Evolutionary conservation across 164 flowering plant species (phyloP).

Genomic region (Kalanchoe fedtschenkoi): DNA sequence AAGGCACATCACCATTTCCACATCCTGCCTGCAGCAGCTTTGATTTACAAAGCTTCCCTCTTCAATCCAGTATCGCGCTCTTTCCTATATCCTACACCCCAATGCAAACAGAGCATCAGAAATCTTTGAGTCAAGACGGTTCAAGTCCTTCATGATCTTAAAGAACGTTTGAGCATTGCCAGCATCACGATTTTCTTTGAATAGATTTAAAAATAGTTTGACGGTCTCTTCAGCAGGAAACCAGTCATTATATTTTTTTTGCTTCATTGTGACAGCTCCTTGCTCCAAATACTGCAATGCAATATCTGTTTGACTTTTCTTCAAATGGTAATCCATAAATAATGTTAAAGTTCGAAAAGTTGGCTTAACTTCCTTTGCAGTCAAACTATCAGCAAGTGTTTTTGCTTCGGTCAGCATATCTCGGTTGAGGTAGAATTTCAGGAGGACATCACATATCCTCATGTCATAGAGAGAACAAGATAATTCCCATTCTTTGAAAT

Average conservation of each 20-base stretch:
- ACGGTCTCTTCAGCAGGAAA: conserved; percentile 14
- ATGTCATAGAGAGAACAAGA: conserved; percentile 19
- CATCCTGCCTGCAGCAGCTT: neutral
- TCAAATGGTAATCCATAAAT: conserved; percentile 20
- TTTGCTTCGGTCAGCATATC: conserved; percentile 26
- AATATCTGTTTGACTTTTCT: conserved; percentile 16
- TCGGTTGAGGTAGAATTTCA: conserved; percentile 20
- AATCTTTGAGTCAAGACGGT: conserved; percentile 10
- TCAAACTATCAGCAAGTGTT: conserved; percentile 13
- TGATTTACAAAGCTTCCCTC: neutral
- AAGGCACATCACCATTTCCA: too few relatives aligned
- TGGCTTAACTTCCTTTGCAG: conserved; percentile 11
- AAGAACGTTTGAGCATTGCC: conserved; percentile 17
- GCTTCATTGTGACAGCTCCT: conserved; percentile 12
- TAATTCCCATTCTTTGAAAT: conserved; percentile 33
- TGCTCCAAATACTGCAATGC: conserved; percentile 22
- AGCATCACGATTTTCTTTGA: conserved; percentile 19
- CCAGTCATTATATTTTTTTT: conserved; percentile 7
- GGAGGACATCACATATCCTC: conserved; percentile 21
- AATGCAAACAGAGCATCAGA: conserved; percentile 10
- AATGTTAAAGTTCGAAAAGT: conserved; percentile 14
- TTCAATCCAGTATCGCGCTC: neutral
- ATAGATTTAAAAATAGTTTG: conserved; percentile 13
- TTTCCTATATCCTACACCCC: neutral
- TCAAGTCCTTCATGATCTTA: conserved; percentile 15